Evolutionary conservation across 192 early-diverging fungal genomes (phyloP).

Genomic region (Coemansia aciculifera): DNA sequence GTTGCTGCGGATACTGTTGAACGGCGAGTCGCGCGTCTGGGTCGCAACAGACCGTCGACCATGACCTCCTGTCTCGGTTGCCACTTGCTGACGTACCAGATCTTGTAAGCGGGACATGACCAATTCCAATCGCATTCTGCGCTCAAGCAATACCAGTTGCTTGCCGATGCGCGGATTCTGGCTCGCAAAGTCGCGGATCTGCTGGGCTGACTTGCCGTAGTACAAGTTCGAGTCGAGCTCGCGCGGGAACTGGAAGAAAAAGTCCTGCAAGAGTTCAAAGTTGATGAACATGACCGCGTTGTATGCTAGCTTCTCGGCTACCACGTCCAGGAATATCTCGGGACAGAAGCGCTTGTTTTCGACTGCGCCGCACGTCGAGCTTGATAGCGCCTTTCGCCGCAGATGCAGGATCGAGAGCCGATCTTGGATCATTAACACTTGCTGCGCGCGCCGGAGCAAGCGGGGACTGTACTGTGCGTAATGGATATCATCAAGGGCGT

Average conservation of each 20-base stretch:
- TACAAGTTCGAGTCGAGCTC: slow-evolving; percentile 92
- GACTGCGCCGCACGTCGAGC: slow-evolving; percentile 75
- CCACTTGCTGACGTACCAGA: slow-evolving; percentile 42
- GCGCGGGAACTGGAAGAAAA: slow-evolving; percentile 96
- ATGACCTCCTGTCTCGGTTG: slow-evolving; percentile 10
- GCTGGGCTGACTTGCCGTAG: slow-evolving; percentile 75
- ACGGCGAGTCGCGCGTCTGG: slow-evolving; percentile 1
- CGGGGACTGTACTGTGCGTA: slow-evolving; percentile 71
- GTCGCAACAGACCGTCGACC: not conserved
- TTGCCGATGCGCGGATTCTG: slow-evolving; percentile 83
- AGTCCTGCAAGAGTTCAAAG: slow-evolving; percentile 95
- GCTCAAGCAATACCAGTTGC: slow-evolving; percentile 86
- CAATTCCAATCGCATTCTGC: slow-evolving; percentile 79
- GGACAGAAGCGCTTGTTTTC: slow-evolving; percentile 92
- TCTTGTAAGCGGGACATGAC: slow-evolving; percentile 60
- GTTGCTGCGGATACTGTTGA: slow-evolving; percentile 11
- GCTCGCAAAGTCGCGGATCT: slow-evolving; percentile 84
- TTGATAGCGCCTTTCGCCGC: slow-evolving; percentile 78
- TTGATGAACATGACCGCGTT: slow-evolving; percentile 97
- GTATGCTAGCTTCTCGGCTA: slow-evolving; percentile 93
- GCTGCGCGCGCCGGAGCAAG: slow-evolving; percentile 74
- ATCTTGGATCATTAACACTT: slow-evolving; percentile 77
- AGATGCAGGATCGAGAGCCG: slow-evolving; percentile 74
- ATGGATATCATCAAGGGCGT: slow-evolving; percentile 55
- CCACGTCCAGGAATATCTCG: slow-evolving; percentile 87